Evolutionary conservation across 2,329 filamentous ascomycete species (phyloP), one percentile per base, ranked within the genome.

Genomic region (Trichoderma gracile): DNA sequence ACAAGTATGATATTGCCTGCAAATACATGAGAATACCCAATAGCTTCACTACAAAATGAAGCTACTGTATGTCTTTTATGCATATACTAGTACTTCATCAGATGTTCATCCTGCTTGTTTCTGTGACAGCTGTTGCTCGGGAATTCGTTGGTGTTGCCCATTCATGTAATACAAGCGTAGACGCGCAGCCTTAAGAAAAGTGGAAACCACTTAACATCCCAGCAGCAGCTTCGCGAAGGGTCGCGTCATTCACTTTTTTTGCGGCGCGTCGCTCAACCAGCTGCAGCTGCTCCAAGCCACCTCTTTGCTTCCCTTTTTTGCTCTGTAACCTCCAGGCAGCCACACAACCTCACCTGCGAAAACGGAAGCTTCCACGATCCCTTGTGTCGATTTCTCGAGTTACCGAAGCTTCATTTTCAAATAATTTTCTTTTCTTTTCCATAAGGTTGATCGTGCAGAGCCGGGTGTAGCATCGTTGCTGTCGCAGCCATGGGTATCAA

Each of bases 401-500:
- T 8, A 30, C 8, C 6, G 9, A 9, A 27, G 27, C 21, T 30
- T 19, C 7, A 15, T 2, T 21, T 12, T 33, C 27, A n/a, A n/a
- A 21, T 21, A 5, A 3, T 42, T 19, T 38, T 10, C 6, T 47
- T 25, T 6, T 19, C 9, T 49, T 8, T 23, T 27, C 38, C 23
- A 54, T 49, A 25, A 38, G 12, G 12, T 25, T 1, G 25, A 8
- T 14, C 25, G 40, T 23, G 49, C 2, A 38, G 33, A 62, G 53
- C 53, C 38, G 15, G 49, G n/a, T 43, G 43, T 42, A n/a, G 47
- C 23, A 21, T 23, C 49, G 27, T 33, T 33, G 52, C 23, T 9
- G 27, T 46, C 56, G 71, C 71, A 69, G 80, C 69, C 46, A 88
- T 87, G 83, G 83, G 86, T 77, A 89, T 89, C 71, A 89, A 88